Base-by-base conservation (phyloP, 192 early-diverging fungal genomes). In the Coemansia sp. region DNA sequence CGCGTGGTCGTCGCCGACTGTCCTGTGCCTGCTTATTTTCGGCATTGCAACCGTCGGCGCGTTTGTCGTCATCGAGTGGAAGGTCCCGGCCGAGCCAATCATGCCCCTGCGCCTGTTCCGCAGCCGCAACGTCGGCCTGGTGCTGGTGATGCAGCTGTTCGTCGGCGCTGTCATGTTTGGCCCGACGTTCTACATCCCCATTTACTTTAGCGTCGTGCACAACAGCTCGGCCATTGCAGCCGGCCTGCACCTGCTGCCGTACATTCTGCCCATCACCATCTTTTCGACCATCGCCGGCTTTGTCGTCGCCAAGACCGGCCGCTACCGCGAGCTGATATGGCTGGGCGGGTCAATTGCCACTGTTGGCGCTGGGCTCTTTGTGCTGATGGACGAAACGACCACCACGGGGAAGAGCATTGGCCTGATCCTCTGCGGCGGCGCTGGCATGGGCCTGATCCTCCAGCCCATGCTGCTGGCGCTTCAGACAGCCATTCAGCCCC, bases 241-340 rank as follows among this genome's bases (percentile, higher is more conserved):
- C 12, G 94, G 94, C 24, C 61, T 98, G 31, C 85, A 91, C 57
- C 74, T 90, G 54, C 76, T 98, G 49, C 93, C 95, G 1, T 73
- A 93, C n/a, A 87, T 96, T 43, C 65, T 93, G 41, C 85, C 86
- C 40, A 75, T 91, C n/a, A 88, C 90, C 36, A 27, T 93, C 33
- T 65, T 89, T 40, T 81, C 88, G 40, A 88, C 95, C 47, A 54
- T 76, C 24, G 82, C 88, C 22, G 94, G 95, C 33, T 74, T 88
- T 34, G 65, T 87, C 40, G 85, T 91, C 6, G 86, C 88, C 2
- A 75, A 83, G 40, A 86, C 87, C 24, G 88, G 89, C 13, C 75
- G 68, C 49, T 93, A 92, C 78, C 74, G 86, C 8, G 79, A 86
- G 22, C 89, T 88, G 38, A 71, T 93, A 63, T 89, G 84, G 76